Base-by-base conservation (phyloP, 2,329 filamentous ascomycete genomes). In the Nigrospora sphaerica region DNA sequence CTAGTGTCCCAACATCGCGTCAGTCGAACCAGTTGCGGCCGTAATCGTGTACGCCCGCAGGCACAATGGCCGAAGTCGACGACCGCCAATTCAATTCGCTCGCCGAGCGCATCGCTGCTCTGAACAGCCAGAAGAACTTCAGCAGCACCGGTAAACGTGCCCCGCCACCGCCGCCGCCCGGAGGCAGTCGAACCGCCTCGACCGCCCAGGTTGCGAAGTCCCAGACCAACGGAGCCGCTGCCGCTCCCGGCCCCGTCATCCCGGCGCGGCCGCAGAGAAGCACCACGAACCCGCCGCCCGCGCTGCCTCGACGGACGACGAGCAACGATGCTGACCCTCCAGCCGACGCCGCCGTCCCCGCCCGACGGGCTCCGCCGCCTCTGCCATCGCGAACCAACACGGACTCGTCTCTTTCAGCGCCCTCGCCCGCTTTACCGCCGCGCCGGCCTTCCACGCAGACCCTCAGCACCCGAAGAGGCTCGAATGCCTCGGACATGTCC, bases 81-180 rank as follows among this genome's bases (percentile, higher is more conserved):
- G 80, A 83, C 57, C 78, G 78, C 35, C 75, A 75, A 50, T 83
- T 80, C 61, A 80, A 69, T 48, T 75, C 75, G 9, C 70, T 85
- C 23, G 73, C 77, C 5, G 78, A 83, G 62, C 73, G 81, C 44
- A 84, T 84, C 51, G 80, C 80, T 11, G 81, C 81, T 31, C 70
- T 85, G 52, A 83, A 83, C 54, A 66, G 69, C 57, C 74, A 83
- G 61, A 78, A 78, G 63, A 78, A 77, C 67, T 78, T 83, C 66
- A 67, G 46, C 66, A 47, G 56, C 65, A 13, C 64, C 67, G 18
- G 62, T 19, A 70, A 69, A 57, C 62, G 65, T 45, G 63, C 70
- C 19, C 66, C 70, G 23, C 74, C 72, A 3, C 71, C 75, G 50
- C 70, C 69, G 13, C 74, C 73, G 39, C 69, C 72, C 12, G 66